Evolutionary conservation across 768 basidiomycete species (phyloP).

Genomic region (Clavaria fumosa): DNA sequence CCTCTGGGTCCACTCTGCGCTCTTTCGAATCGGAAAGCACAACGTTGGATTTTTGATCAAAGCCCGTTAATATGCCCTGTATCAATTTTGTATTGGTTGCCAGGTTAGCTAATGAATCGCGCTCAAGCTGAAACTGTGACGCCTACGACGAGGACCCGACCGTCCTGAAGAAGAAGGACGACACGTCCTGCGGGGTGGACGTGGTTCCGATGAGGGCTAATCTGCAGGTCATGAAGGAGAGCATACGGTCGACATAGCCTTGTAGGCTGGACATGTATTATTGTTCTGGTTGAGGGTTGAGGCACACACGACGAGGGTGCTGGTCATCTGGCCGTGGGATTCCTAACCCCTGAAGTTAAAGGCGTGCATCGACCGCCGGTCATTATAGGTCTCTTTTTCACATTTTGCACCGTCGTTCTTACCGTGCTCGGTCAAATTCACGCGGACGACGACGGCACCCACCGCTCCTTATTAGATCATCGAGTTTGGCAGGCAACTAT

Average conservation of each 20-base stretch:
- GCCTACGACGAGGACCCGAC: constrained; percentile 84
- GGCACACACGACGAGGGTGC: background rate
- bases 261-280: constrained; percentile 71
- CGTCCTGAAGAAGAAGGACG: constrained; percentile 90
- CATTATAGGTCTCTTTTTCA: too few relatives aligned
- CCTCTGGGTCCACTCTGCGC: constrained; percentile 68
- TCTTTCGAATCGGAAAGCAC: constrained; percentile 91
- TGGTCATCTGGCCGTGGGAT: too few relatives aligned
- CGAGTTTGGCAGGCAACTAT: too few relatives aligned
- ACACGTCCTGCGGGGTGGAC: constrained; percentile 49
- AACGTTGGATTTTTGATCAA: constrained; percentile 91
- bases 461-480: too few relatives aligned
- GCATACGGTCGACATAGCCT: constrained; percentile 79
- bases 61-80: constrained; percentile 83
- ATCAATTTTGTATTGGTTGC: constrained; percentile 4
- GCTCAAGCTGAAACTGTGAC: background rate
- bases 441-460: too few relatives aligned
- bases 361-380: too few relatives aligned
- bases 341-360: too few relatives aligned
- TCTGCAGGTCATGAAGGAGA: background rate
- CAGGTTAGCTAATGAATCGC: background rate
- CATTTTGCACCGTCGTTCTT: too few relatives aligned
- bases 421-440: too few relatives aligned
- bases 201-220: constrained; percentile 1
- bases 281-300: constrained; percentile 3